Evolutionary conservation across 768 basidiomycete species (phyloP).

Genomic region (Rhizopogon vulgaris): DNA sequence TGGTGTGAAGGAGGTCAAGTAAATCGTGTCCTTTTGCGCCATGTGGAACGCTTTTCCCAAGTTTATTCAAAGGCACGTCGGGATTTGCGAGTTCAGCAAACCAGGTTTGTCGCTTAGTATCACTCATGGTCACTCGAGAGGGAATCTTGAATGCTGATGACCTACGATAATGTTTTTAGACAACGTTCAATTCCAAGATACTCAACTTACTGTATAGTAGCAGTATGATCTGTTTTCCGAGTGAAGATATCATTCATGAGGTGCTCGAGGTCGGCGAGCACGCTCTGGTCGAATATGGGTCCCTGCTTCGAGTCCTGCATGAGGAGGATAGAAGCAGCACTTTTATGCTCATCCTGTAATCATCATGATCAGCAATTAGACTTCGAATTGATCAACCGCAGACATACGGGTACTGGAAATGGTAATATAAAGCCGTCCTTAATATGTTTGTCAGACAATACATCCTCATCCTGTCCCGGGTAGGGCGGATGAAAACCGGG

Average conservation of each 20-base stretch:
- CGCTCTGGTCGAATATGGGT: conserved; percentile 43
- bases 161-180: conserved; percentile 19
- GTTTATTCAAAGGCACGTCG: conserved; percentile 70
- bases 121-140: conserved; percentile 75
- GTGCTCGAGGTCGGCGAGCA: conserved; percentile 57
- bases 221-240: conserved; percentile 50
- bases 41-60: conserved; percentile 83
- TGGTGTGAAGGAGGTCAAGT: conserved; percentile 69
- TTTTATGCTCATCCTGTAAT: conserved; percentile 17
- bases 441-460: conserved; percentile 56
- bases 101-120: conserved; percentile 76
- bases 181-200: background rate
- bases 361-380: background rate
- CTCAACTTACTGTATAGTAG: conserved; percentile 56
- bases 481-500: conserved; percentile 72
- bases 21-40: conserved; percentile 82
- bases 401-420: conserved; percentile 52
- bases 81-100: conserved; percentile 79
- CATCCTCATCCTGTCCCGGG: conserved; percentile 70
- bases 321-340: conserved; percentile 11
- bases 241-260: conserved; percentile 73
- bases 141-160: conserved; percentile 72
- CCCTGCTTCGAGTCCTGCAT: conserved; percentile 27
- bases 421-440: conserved; percentile 57
- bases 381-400: background rate